These are phyloP conservation scores for Magnusiomyces magnusii DNA, from an alignment of 1,139 yeast genomes.

Conservation along the genomic window DNA sequence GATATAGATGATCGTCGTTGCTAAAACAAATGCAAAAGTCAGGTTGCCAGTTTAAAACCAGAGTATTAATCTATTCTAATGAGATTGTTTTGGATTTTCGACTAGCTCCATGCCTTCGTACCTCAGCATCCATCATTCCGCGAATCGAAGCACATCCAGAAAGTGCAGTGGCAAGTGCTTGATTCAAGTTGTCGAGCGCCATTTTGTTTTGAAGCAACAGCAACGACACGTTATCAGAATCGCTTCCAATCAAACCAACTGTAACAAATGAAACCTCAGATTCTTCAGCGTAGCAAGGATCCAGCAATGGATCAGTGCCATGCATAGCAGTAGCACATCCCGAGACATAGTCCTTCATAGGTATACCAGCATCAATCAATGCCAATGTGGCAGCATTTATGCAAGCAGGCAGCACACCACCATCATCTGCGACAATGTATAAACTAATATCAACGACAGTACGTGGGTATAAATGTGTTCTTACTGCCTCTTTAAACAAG, in stretches of 20 bases:
- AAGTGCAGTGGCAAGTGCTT: constrained; percentile 72
- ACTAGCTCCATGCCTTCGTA: constrained; percentile 60
- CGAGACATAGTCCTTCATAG: constrained; percentile 86
- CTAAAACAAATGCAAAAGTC: no score
- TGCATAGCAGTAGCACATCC: constrained; percentile 75
- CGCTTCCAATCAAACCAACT: constrained; percentile 74
- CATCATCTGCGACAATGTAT: constrained; percentile 83
- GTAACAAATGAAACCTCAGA: constrained; percentile 74
- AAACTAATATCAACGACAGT: constrained; percentile 67
- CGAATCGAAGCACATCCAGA: constrained; percentile 83
- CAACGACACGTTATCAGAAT: constrained; percentile 62
- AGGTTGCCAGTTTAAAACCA: no score
- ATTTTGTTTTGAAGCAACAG: constrained; percentile 73
- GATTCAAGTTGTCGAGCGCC: constrained; percentile 73
- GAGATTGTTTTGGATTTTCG: constrained; percentile 22
- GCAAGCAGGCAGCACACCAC: constrained; percentile 74
- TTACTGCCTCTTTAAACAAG: constrained; percentile 73
- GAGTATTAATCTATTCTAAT: background rate
- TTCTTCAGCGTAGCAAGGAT: constrained; percentile 77
- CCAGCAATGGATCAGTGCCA: constrained; percentile 66
- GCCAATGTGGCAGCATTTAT: constrained; percentile 89
- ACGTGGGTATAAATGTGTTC: constrained; percentile 70
- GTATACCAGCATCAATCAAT: constrained; percentile 88
- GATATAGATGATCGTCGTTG: no score
- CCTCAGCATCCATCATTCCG: constrained; percentile 79